Base-by-base conservation (phyloP, 495 filamentous ascomycete species). In the Penicillium silybi region DNA sequence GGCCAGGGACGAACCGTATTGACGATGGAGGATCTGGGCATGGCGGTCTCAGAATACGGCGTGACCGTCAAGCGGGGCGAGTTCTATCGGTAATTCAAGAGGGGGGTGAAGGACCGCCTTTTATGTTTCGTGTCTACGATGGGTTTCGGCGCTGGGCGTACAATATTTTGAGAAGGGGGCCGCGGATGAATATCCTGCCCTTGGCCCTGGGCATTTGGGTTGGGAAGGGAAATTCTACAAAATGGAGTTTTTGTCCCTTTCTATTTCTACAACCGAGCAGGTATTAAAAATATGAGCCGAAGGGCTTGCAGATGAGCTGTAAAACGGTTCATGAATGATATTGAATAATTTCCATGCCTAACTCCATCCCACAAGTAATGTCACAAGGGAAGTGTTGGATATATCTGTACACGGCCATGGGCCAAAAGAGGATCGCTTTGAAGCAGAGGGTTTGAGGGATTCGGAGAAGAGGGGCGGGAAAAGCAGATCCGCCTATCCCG, bases 21-120 rank as follows among this genome's bases (percentile, higher is more conserved):
- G 51, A 97, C 95, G 6, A 97, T 98, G 93, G 93, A 98, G 73
- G 93, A 98, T 78, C 66, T 98, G 62, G 93, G 93, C 2, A 96
- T 95, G 87, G 93, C 93, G 6, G 93, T 97, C 17, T 86, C 88
- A 0, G 93, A 97, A 73, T 97, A 96, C 73, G 93, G 95, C 0
- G 91, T 97, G 44, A 97, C 95, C 69, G 87, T 97, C 11, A 95
- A 92, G 83, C 76, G 93, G 50, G 92, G 92, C 53, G 93, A 99
- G 72, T 99, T 97, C 64, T 99, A 99, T 72, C 83, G 92, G 60
- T 97, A 73, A 83, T 23, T 3, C 11, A 13, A 18, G 11, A 34
- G 23, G 9, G 42, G 26, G 19, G 46, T 42, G 50, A 35, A 39
- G 29, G 44, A 22, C n/a, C 10, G 7, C 6, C 19, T 48, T 54